These are phyloP conservation scores for Metschnikowia vanudenii DNA, from an alignment of 805 yeast genomes.

Conservation along the genomic window DNA sequence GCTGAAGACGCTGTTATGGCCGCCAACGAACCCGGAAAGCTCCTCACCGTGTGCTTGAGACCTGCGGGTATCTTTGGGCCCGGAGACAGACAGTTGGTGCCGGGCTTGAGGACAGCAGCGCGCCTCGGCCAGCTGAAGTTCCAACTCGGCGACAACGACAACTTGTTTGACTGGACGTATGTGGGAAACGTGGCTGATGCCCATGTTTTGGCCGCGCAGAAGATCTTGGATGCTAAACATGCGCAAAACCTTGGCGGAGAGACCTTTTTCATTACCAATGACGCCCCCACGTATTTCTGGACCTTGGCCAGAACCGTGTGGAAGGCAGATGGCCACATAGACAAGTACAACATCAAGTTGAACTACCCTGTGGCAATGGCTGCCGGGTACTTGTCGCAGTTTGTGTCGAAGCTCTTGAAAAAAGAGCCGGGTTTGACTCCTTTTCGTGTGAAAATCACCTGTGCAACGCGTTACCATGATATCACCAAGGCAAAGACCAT, in stretches of 20 bases:
- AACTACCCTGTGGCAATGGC: constrained; percentile 73
- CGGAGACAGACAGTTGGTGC: constrained; percentile 95
- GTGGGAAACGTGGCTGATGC: constrained; percentile 99
- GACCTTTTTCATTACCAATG: constrained; percentile 87
- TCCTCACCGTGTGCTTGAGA: constrained; percentile 81
- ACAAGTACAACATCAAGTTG: constrained; percentile 64
- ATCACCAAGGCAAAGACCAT: constrained; percentile 79
- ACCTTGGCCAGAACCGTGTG: constrained; percentile 94
- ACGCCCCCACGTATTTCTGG: constrained; percentile 95
- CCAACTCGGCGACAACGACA: constrained; percentile 92
- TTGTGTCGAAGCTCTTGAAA: constrained; percentile 64
- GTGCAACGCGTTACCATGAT: constrained; percentile 92
- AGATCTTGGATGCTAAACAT: constrained; percentile 50
- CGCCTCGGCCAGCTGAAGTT: constrained; percentile 82
- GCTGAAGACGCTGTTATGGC: constrained; percentile 82
- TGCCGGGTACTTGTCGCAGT: constrained; percentile 79
- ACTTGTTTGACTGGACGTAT: constrained; percentile 93
- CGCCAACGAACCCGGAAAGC: constrained; percentile 58
- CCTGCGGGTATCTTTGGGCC: constrained; percentile 99
- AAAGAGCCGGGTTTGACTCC: constrained; percentile 95
- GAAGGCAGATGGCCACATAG: constrained; percentile 92
- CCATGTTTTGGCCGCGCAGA: constrained; percentile 88
- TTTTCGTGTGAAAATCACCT: constrained; percentile 86
- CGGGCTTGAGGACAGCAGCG: constrained; percentile 84
- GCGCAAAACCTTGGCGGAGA: constrained; percentile 69